Percentiles rank a stretch among this genome's conserved stretches.
Conservation (phyloP, 495 filamentous ascomycete species). For the Apodospora peruviana region DNA sequence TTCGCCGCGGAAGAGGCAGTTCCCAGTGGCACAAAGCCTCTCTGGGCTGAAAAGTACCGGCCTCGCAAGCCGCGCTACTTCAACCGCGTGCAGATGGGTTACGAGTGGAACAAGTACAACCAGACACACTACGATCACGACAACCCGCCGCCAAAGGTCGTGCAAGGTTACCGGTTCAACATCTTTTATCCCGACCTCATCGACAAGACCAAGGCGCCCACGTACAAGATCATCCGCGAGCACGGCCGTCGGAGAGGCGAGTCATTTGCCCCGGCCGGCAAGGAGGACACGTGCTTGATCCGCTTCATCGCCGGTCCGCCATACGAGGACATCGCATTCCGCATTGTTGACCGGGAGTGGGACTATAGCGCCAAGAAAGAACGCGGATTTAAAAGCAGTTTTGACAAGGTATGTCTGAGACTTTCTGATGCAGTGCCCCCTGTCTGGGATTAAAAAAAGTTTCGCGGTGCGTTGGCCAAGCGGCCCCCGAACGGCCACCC, state of each 20-base stretch:
- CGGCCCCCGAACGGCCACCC: slow-evolving; percentile 3
- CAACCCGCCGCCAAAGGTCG: slow-evolving; percentile 95
- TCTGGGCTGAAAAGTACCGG: slow-evolving; percentile 86
- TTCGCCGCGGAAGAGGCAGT: slow-evolving; percentile 89
- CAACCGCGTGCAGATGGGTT: slow-evolving; percentile 97
- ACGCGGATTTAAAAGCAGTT: slow-evolving; percentile 90
- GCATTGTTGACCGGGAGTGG: slow-evolving; percentile 99
- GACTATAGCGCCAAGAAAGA: slow-evolving; percentile 96
- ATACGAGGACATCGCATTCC: slow-evolving; percentile 95
- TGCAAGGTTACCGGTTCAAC: slow-evolving; percentile 99
- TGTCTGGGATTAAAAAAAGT: neutral
- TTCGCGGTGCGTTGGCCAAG: slow-evolving; percentile 1
- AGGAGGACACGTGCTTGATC: slow-evolving; percentile 96
- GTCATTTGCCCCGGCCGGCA: slow-evolving; percentile 90
- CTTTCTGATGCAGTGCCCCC: slow-evolving; percentile 6
- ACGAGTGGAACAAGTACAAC: slow-evolving; percentile 99
- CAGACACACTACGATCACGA: slow-evolving; percentile 99
- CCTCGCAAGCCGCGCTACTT: slow-evolving; percentile 95
- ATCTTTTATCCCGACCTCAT: slow-evolving; percentile 99
- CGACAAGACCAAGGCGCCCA: slow-evolving; percentile 89
- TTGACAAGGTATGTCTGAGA: slow-evolving; percentile 73
- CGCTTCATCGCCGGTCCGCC: slow-evolving; percentile 93
- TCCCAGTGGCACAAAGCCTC: slow-evolving; percentile 53
- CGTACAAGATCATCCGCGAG: slow-evolving; percentile 91
- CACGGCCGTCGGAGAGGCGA: slow-evolving; percentile 82